Conservation (phyloP, 192 early-diverging fungal species). For the Coemansia reversa region DNA sequence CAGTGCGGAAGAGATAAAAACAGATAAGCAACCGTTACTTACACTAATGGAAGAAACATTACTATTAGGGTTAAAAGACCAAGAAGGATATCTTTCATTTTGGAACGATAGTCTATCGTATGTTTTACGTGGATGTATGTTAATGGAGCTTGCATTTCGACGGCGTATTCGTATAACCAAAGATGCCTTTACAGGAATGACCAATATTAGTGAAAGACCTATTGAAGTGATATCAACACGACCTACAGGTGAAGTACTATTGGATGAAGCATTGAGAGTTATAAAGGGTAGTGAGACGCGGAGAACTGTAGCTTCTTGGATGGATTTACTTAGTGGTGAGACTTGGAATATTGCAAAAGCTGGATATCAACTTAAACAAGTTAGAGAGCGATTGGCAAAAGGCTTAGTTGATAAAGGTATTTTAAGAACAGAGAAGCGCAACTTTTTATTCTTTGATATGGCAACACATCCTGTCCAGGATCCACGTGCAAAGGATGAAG, state of each 20-base stretch:
- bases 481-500: slow-evolving; percentile 79
- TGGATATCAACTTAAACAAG: slow-evolving; percentile 96
- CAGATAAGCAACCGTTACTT: slow-evolving; percentile 62
- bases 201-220: slow-evolving; percentile 74
- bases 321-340: slow-evolving; percentile 98
- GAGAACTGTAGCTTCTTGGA: slow-evolving; percentile 86
- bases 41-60: slow-evolving; percentile 97
- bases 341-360: slow-evolving; percentile 98
- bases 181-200: slow-evolving; percentile 67
- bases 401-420: slow-evolving; percentile 99
- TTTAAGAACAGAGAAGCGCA: slow-evolving; percentile 91
- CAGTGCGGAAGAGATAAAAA: slow-evolving; percentile 20
- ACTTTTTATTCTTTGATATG: slow-evolving; percentile 96
- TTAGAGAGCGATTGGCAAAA: slow-evolving; percentile 93
- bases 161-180: slow-evolving; percentile 85
- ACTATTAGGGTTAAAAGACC: slow-evolving; percentile 90
- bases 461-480: slow-evolving; percentile 96
- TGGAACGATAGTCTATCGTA: slow-evolving; percentile 99
- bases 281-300: slow-evolving; percentile 82
- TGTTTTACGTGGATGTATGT: slow-evolving; percentile 89
- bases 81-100: slow-evolving; percentile 92
- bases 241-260: slow-evolving; percentile 88
- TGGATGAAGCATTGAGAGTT: slow-evolving; percentile 91
- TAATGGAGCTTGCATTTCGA: slow-evolving; percentile 94
- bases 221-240: slow-evolving; percentile 81